phyloP scores from a whole-genome alignment of 2,329 filamentous ascomycete genomes.

The Albifimbria verrucaria region DNA sequence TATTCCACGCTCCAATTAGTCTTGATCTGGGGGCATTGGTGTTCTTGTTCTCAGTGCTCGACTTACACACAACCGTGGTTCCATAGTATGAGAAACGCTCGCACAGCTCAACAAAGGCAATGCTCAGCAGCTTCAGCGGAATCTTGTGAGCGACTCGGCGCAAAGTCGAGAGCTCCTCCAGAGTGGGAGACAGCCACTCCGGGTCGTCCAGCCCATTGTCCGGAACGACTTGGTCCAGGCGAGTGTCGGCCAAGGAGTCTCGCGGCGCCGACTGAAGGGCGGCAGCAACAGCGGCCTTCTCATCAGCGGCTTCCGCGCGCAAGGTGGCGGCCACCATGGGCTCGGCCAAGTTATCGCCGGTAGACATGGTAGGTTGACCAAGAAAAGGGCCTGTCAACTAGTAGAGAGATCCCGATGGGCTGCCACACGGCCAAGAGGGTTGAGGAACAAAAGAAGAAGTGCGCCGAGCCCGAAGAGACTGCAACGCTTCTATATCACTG shows the following conservation, averaged over 20 bases:
- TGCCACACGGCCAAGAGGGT: too few relatives aligned
- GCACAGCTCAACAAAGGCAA: constrained; percentile 66
- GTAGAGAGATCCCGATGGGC: too few relatives aligned
- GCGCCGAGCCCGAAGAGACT: too few relatives aligned
- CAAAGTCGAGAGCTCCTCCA: constrained; percentile 44
- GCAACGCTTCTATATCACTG: too few relatives aligned
- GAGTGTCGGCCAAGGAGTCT: constrained; percentile 3
- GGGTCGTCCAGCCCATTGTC: not conserved
- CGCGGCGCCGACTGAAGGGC: not conserved
- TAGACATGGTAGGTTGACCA: constrained; percentile 18
- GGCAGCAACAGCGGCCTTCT: not conserved
- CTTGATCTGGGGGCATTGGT: too few relatives aligned
- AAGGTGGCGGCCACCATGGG: constrained; percentile 25
- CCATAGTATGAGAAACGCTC: constrained; percentile 75
- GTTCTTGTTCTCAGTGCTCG: too few relatives aligned
- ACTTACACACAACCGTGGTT: constrained; percentile 60
- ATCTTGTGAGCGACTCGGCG: constrained; percentile 55
- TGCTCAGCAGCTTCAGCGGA: constrained; percentile 56
- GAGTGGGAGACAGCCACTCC: constrained; percentile 13
- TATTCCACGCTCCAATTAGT: constrained; percentile 7
- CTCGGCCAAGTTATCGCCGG: constrained; percentile 31
- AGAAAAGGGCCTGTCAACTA: too few relatives aligned
- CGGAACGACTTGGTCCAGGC: not conserved
- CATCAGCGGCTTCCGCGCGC: constrained; percentile 18
- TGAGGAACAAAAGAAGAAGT: too few relatives aligned